Base-by-base conservation (phyloP, 2,329 filamentous ascomycete species). In the Stenocarpella maydis region DNA sequence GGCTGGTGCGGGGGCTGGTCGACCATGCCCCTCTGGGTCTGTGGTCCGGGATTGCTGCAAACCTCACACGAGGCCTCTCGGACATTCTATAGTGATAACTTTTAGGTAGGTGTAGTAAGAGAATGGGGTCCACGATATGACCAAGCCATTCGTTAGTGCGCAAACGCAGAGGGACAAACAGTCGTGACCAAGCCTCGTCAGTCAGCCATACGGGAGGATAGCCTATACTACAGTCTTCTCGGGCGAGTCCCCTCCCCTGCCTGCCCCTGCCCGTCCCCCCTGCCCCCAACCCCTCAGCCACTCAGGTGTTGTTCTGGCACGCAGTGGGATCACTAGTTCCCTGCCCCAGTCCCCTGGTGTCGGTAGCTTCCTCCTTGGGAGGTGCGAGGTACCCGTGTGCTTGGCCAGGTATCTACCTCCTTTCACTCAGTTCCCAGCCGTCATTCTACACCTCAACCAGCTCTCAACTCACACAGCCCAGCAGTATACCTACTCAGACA, bases 291-390 rank as follows among this genome's bases (percentile, higher is more conserved):
- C 10, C 9, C 0, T n/a, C 43, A 37, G n/a, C 58, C 58, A 63
- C 14, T 63, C 58, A 63, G 58, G 45, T 63, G 58, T 63, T 63
- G 58, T 63, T 34, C 19, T 26, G 8, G 19, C 7, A 4, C 17
- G 28, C 7, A 34, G 43, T 49, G 58, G 43, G n/a, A 5, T 28
- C 12, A 34, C 58, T 24, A 19, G 26, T 47, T 63, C 58, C 58
- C 34, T 12, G 34, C 34, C 41, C 58, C 58, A 47, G 55, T 31
- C 28, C 58, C 58, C 24, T 21, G 28, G 58, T 63, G 58, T 63
- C 58, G 58, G 58, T 58, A 41, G 53, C 53, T 58, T n/a, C 8
- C 26, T 58, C 24, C 14, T 19, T 41, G 26, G 49, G 8, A 31
- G 10, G 15, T 21, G 43, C 43, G 28, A 34, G 55, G 41, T 47